A percentile compares a stretch with the other conserved stretches of the same genome.
These are phyloP conservation scores for Dipteronia dyeriana DNA, from an alignment of 345 rosid species.

Conservation along the genomic window DNA sequence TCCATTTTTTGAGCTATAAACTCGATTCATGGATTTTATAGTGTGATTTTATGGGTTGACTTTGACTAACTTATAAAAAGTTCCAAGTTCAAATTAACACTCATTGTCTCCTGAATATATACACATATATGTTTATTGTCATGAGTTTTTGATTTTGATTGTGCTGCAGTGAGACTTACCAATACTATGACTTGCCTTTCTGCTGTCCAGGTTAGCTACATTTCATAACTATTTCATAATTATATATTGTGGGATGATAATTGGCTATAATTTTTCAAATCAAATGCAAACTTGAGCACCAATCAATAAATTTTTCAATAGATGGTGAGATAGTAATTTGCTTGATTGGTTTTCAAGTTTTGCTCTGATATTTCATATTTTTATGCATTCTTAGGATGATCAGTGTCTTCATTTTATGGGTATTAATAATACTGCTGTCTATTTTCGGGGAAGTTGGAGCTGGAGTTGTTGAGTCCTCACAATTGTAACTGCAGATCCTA, in stretches of 20 bases:
- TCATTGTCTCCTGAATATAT: too few species aligned
- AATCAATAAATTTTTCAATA: neutral
- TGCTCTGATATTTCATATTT: neutral
- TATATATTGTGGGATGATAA: neutral
- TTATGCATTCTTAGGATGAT: neutral
- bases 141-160: neutral
- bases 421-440: constrained; percentile 5
- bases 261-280: neutral
- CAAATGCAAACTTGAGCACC: neutral
- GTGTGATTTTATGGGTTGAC: too few species aligned
- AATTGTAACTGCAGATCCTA: constrained; percentile 46
- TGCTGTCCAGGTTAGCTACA: constrained; percentile 80
- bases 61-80: too few species aligned
- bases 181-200: constrained; percentile 73
- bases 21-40: too few species aligned
- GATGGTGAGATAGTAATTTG: neutral
- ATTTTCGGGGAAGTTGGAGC: constrained; percentile 3
- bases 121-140: neutral
- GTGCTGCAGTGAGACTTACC: constrained; percentile 79
- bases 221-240: neutral
- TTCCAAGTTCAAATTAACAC: too few species aligned
- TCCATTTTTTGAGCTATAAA: too few species aligned
- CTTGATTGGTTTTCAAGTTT: neutral
- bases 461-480: constrained; percentile 14
- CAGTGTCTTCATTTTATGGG: neutral